Percentiles rank a stretch among this genome's conserved stretches.
These are phyloP conservation scores for Lagerstroemia speciosa DNA, from an alignment of 345 rosid genomes.

Conservation along the genomic window DNA sequence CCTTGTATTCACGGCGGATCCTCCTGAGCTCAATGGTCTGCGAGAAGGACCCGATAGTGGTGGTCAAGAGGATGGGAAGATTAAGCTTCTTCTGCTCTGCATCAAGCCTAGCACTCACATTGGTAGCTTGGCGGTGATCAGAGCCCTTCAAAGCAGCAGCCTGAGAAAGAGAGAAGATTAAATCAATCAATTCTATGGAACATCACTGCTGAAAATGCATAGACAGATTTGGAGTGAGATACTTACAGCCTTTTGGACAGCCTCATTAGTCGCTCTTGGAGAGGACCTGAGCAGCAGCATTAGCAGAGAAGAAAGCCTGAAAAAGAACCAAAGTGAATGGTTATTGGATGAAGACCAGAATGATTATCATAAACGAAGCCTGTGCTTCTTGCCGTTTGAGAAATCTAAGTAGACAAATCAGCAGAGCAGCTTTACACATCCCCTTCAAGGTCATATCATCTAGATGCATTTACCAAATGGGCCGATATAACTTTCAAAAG, in stretches of 20 bases:
- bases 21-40: slow-evolving; percentile 90
- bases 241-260: slow-evolving; percentile 93
- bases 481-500: background rate
- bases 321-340: slow-evolving; percentile 2
- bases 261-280: slow-evolving; percentile 84
- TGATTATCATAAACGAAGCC: background rate
- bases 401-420: background rate
- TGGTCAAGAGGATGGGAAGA: slow-evolving; percentile 91
- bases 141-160: slow-evolving; percentile 93
- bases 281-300: slow-evolving; percentile 73
- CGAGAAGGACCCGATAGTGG: slow-evolving; percentile 96
- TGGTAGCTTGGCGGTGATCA: slow-evolving; percentile 85
- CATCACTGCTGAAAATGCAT: background rate
- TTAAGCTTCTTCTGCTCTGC: slow-evolving; percentile 95
- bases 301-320: slow-evolving; percentile 73
- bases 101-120: slow-evolving; percentile 81
- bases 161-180: slow-evolving; percentile 29
- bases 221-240: slow-evolving; percentile 6
- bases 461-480: background rate
- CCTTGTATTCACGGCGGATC: slow-evolving; percentile 98
- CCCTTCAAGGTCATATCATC: background rate
- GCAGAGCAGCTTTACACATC: background rate
- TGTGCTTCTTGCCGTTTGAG: background rate
- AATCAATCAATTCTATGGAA: slow-evolving; percentile 2
- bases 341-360: background rate